Evolutionary conservation across 257 asterid species (phyloP), one percentile per base, ranked within the genome.

Genomic region (Solanum pinnatisectum): DNA sequence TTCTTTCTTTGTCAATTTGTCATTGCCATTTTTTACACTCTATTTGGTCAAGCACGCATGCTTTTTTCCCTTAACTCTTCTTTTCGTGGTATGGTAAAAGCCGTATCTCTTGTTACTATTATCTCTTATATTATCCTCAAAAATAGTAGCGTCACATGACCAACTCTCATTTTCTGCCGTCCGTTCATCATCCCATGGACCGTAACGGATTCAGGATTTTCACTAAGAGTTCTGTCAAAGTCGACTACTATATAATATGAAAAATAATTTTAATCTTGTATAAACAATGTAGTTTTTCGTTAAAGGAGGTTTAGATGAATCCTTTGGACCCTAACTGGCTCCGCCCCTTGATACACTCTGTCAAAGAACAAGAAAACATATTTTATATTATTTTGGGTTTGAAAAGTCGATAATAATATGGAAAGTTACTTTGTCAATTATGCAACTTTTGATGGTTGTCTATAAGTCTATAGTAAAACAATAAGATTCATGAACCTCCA

Each of bases 71-170:
- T 46, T 1, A 7, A 4, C 25, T 15, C 84, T 79, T 79, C 16
- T 42, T 40, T 35, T 83, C 83, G 92, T 89, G 93, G 65, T 59
- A 32, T 91, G 92, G 93, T 88, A 89, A 88, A 91, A 89, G 91
- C 92, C 93, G 89, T 87, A 84, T 87, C 59, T 44, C 56, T 90
- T 60, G 88, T 84, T 46, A 81, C 27, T 46, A 46, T 81, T 81
- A 81, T 81, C 85, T 18, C 85, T 81, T 49, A 10, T 49, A 81
- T 46, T 30, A 82, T 49, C 70, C 42, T 30, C 44, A 82, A 46
- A 67, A 46, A 52, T 82, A 82, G 70, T 52, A 82, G 85, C 35
- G 42, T 46, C 70, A 82, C 67, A 30, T 18, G 85, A 90, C 90
- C 37, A 40, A 81, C 46, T 78, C 87, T 90, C 90, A n/a, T 14